A percentile compares a stretch with the other conserved stretches of the same genome.
Evolutionary conservation across 306 rosid species (phyloP).

Genomic region (Pterocarpus santalinus): DNA sequence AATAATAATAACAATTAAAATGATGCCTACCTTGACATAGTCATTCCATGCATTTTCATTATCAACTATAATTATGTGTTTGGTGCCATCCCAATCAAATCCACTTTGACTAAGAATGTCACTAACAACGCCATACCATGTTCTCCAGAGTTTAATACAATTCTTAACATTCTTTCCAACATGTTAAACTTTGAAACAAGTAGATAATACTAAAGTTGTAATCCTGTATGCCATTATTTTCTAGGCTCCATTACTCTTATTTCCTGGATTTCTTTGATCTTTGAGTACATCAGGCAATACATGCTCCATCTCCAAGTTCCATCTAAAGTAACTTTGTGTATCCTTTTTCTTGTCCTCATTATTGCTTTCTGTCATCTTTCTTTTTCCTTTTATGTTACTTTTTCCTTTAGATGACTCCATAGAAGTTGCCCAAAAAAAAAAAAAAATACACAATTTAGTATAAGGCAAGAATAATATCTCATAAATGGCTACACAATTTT

Average conservation of each 20-base stretch:
- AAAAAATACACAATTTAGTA: too few species aligned
- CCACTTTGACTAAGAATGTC: slow-evolving; percentile 10
- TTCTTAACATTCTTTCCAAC: background rate
- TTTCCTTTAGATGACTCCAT: too few species aligned
- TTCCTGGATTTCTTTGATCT: background rate
- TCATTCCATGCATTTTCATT: slow-evolving; percentile 19
- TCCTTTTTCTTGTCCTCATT: too few species aligned
- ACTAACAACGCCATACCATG: background rate
- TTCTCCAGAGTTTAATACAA: background rate
- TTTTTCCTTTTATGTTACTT: too few species aligned
- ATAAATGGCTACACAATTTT: too few species aligned
- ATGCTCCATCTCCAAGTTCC: too few species aligned
- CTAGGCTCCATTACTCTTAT: background rate
- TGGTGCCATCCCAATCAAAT: slow-evolving; percentile 9
- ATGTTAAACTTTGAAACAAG: too few species aligned
- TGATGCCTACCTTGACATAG: background rate
- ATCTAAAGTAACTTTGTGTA: background rate
- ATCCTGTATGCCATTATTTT: background rate
- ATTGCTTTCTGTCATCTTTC: too few species aligned
- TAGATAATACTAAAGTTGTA: background rate
- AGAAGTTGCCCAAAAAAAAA: too few species aligned
- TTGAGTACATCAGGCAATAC: background rate
- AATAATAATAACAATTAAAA: background rate
- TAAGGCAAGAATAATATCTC: too few species aligned
- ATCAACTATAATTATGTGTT: background rate